Base-by-base conservation (phyloP, 805 yeast genomes). In the Candida lessepsii region DNA sequence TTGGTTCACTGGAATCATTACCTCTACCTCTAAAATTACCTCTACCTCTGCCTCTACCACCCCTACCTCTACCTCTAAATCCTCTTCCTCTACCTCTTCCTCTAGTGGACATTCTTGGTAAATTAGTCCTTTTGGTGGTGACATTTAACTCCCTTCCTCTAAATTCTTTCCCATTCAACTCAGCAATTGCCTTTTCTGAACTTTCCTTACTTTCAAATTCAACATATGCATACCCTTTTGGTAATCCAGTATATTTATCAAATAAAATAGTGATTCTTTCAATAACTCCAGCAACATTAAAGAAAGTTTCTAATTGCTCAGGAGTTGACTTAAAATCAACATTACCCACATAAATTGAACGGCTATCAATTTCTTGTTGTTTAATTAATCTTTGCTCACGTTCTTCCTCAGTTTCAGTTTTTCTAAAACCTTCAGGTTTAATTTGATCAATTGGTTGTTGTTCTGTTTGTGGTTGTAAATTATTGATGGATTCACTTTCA, bases 181-280 rank as follows among this genome's bases (percentile, higher is more conserved):
- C 60, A 9, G 51, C 54, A 33, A 81, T 56, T 1, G 88, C 86
- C 20, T 57, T 57, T 5, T 56, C 50, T 5, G 75, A 80, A 11
- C 73, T 59, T 5, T 62, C 71, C 4, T 47, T 44, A 6, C 55
- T 50, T 10, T 69, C 72, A 52, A 79, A 82, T 48, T 83, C 81
- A 23, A 82, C 65, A 48, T 79, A 82, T 1, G 86, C 87, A 52
- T 76, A 78, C 2, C 86, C 86, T 46, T 71, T 74, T 7, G 78
- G 74, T 14, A 55, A 54, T 0, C 78, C 77, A 1, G 75, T 64
- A 47, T 50, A 60, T 32, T 63, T 63, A 47, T 72, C 73, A 41
- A 65, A 63, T 41, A 78, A 61, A 16, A 79, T 67, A 1, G 84
- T 79, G 9, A 79, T 71, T 46, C 81, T 57, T 45, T 71, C 71